phyloP scores from a whole-genome alignment of 139 green algal species.

The Tetradesmus obliquus region DNA sequence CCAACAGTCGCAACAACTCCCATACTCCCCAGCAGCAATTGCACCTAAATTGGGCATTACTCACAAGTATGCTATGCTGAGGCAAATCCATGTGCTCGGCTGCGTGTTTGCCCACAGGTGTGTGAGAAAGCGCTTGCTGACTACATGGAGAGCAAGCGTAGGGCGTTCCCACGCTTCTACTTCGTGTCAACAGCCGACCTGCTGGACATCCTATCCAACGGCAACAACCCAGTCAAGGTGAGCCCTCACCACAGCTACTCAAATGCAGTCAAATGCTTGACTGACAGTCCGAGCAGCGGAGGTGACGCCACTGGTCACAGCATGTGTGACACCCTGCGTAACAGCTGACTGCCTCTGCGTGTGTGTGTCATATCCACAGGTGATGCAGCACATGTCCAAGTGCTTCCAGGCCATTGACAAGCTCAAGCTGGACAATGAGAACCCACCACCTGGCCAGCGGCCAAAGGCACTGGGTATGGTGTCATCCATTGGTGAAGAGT shows the following conservation, averaged over 20 bases:
- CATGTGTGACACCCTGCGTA: too few relatives aligned
- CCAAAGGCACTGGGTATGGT: slow-evolving; percentile 85
- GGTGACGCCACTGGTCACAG: neutral
- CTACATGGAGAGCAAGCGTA: slow-evolving; percentile 89
- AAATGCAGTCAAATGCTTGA: slow-evolving; percentile 27
- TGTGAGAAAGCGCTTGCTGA: slow-evolving; percentile 89
- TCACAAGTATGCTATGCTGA: too few relatives aligned
- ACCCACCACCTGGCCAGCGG: slow-evolving; percentile 59
- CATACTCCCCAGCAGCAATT: too few relatives aligned
- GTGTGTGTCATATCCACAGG: slow-evolving; percentile 34
- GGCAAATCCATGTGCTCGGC: too few relatives aligned
- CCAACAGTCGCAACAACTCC: too few relatives aligned
- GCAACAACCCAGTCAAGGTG: slow-evolving; percentile 79
- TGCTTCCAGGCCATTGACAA: slow-evolving; percentile 93
- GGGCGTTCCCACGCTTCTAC: slow-evolving; percentile 89
- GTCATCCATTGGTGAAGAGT: slow-evolving; percentile 88
- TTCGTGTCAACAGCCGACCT: slow-evolving; percentile 88
- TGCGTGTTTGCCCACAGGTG: slow-evolving; percentile 59
- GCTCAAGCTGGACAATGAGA: slow-evolving; percentile 81
- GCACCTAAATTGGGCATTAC: too few relatives aligned
- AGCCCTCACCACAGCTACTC: slow-evolving; percentile 20
- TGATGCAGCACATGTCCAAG: slow-evolving; percentile 92
- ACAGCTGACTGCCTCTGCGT: too few relatives aligned
- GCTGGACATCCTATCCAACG: slow-evolving; percentile 89
- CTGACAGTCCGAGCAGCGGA: neutral